Evolutionary conservation across 352 stramenopile species (phyloP).

Genomic region (Pythium apleroticum): DNA sequence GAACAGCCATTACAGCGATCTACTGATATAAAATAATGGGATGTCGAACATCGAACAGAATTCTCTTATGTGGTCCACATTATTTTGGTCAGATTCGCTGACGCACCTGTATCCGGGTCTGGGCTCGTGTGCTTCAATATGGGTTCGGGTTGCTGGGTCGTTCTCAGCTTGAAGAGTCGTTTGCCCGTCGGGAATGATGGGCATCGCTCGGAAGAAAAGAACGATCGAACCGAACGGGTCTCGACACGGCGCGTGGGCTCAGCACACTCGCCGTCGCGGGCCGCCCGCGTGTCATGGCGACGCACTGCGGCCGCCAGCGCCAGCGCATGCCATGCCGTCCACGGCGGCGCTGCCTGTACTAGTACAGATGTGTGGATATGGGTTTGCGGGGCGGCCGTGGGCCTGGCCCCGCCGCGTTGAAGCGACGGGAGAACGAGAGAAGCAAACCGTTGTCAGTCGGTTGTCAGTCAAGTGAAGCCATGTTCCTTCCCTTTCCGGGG

Average conservation of each 20-base stretch:
- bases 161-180: slow-evolving; percentile 17
- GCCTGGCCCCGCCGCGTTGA: background rate
- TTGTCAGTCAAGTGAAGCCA: slow-evolving; percentile 33
- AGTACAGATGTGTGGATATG: background rate
- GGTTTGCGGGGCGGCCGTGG: background rate
- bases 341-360: background rate
- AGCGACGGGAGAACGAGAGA: background rate
- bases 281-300: background rate
- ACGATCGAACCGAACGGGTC: background rate
- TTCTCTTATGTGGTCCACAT: slow-evolving; percentile 17
- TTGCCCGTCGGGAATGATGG: background rate
- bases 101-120: slow-evolving; percentile 13
- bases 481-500: slow-evolving; percentile 6
- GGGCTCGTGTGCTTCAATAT: slow-evolving; percentile 12
- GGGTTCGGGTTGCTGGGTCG: slow-evolving; percentile 12
- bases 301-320: no score
- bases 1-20: slow-evolving; percentile 1
- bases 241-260: slow-evolving; percentile 1
- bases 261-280: background rate
- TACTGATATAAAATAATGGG: slow-evolving; percentile 9
- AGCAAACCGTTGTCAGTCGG: background rate
- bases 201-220: slow-evolving; percentile 2
- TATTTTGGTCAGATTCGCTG: background rate
- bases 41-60: background rate
- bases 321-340: no score